These are phyloP conservation scores for Gossypium stocksii DNA, from an alignment of 345 rosid genomes.

Conservation along the genomic window DNA sequence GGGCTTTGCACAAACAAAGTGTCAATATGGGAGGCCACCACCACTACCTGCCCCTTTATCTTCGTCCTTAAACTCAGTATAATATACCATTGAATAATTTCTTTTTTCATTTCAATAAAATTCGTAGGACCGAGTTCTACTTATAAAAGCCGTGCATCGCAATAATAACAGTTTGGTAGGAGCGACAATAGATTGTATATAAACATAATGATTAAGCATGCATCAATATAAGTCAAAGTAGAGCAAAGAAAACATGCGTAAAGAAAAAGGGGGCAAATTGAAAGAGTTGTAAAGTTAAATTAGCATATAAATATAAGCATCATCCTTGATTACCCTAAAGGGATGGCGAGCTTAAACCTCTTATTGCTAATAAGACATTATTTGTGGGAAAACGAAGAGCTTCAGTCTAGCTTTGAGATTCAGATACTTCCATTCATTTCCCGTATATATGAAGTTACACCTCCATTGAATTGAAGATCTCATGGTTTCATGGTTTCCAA, in stretches of 20 bases:
- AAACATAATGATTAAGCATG: neutral
- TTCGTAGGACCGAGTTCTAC: neutral
- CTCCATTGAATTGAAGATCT: too few species aligned
- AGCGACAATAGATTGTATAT: neutral
- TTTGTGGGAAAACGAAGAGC: too few species aligned
- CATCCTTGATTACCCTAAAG: neutral
- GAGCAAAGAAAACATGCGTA: neutral
- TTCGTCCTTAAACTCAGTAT: too few species aligned
- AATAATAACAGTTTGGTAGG: neutral
- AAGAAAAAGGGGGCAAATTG: neutral
- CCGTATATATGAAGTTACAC: too few species aligned
- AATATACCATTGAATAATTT: too few species aligned
- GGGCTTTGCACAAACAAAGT: slow-evolving; percentile 35
- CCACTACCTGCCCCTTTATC: too few species aligned
- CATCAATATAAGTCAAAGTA: neutral
- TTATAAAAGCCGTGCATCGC: neutral
- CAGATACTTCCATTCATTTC: too few species aligned
- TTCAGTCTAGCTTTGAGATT: too few species aligned
- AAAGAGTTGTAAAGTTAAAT: neutral
- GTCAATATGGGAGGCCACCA: neutral
- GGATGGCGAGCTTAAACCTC: too few species aligned
- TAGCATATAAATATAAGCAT: neutral
- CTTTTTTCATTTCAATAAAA: too few species aligned
- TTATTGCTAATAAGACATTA: too few species aligned
- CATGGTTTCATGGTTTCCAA: neutral